Percentiles rank a stretch among this genome's conserved stretches.
phyloP scores from a whole-genome alignment of 169 alveolate species.

The Babesia bovis region DNA sequence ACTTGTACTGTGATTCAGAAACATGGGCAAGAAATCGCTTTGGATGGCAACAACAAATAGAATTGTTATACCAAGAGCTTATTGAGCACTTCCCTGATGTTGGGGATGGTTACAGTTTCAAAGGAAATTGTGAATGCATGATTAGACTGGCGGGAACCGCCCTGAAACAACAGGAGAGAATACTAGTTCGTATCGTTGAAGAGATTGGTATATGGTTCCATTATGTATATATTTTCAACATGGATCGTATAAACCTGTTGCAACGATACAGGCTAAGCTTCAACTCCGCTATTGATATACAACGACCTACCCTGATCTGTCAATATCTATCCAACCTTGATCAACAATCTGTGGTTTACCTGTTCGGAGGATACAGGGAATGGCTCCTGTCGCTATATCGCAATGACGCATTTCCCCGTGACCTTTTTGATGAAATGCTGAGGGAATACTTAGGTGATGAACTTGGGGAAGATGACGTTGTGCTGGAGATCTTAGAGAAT shows the following conservation, averaged over 20 bases:
- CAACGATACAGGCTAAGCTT: background rate
- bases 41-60: conserved; percentile 3
- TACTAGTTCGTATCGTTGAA: conserved; percentile 16
- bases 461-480: background rate
- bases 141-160: background rate
- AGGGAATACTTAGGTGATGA: conserved; percentile 3
- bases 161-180: background rate
- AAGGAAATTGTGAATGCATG: conserved; percentile 3
- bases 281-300: background rate
- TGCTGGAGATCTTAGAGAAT: background rate
- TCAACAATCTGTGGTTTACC: conserved; percentile 25
- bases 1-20: conserved; percentile 11
- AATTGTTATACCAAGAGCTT: conserved; percentile 1
- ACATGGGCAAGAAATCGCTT: conserved; percentile 1
- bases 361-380: conserved; percentile 38
- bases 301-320: background rate
- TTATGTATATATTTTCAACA: conserved; percentile 32
- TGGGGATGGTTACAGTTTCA: background rate
- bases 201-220: conserved; percentile 48
- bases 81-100: background rate
- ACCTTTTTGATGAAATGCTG: conserved; percentile 3
- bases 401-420: background rate
- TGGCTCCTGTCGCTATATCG: conserved; percentile 11
- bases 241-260: conserved; percentile 1
- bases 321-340: background rate